Evolutionary conservation across 164 flowering plant species (phyloP).

Genomic region (Piper longum): DNA sequence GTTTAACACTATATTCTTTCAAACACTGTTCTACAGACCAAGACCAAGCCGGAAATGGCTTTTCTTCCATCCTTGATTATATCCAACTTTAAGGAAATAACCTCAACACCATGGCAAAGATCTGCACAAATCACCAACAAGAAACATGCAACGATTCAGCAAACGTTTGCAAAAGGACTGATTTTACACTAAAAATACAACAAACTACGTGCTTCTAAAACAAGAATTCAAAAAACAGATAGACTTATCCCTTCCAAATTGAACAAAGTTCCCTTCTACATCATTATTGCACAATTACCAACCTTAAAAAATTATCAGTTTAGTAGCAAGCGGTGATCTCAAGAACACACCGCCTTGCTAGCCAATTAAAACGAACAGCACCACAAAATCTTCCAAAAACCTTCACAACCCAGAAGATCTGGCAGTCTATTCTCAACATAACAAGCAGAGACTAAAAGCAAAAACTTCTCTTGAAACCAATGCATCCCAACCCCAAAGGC

Average conservation of each 20-base stretch:
- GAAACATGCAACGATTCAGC: neutral
- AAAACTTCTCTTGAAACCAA: neutral
- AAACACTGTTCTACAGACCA: constrained; percentile 76
- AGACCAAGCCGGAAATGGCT: constrained; percentile 66
- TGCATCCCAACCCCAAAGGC: neutral
- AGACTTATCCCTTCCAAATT: no score
- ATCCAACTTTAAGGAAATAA: no score
- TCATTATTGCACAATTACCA: no score
- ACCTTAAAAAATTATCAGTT: no score
- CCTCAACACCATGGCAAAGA: neutral
- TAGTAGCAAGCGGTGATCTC: no score
- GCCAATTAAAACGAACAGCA: no score
- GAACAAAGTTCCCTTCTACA: no score
- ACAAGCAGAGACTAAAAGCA: neutral
- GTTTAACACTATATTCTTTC: constrained; percentile 57
- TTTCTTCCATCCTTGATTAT: constrained; percentile 35
- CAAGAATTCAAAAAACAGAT: no score
- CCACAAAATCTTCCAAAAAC: neutral
- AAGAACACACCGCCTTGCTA: no score
- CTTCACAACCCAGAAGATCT: neutral
- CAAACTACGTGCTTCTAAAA: no score
- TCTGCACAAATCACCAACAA: neutral
- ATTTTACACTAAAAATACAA: neutral
- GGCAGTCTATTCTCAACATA: neutral
- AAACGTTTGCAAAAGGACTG: neutral